Evolutionary conservation across 1,284 basidiomycete genomes (phyloP).

Genomic region (Coniferiporia weirii): DNA sequence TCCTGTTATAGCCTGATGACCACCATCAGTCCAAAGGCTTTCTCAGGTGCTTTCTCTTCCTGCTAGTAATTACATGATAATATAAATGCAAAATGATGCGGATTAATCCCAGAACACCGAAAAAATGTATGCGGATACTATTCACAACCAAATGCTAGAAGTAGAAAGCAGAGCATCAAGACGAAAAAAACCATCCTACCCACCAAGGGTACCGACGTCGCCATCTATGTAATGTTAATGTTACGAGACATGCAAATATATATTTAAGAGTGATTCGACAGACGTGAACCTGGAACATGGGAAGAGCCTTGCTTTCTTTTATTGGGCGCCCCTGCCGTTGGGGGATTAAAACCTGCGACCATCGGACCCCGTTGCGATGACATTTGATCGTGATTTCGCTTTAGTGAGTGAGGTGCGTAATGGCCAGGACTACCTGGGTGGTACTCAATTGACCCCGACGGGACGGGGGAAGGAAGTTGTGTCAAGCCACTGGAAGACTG

Average conservation of each 20-base stretch:
- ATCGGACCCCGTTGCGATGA: background rate
- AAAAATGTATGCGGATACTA: background rate
- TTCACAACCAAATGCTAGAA: background rate
- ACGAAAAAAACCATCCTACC: too few relatives aligned
- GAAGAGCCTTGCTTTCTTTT: background rate
- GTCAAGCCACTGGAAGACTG: background rate
- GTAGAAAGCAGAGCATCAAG: background rate
- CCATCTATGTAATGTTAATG: too few relatives aligned
- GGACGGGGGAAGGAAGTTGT: background rate
- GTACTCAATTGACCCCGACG: background rate
- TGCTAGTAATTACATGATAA: too few relatives aligned
- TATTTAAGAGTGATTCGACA: too few relatives aligned
- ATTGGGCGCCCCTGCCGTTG: background rate
- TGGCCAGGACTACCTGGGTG: background rate
- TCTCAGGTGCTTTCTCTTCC: too few relatives aligned
- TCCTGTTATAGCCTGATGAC: constrained; percentile 10
- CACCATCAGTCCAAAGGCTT: background rate
- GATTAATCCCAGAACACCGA: too few relatives aligned
- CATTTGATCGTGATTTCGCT: background rate
- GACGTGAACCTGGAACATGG: background rate
- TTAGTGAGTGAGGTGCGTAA: background rate
- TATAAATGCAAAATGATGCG: background rate
- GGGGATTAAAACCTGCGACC: background rate
- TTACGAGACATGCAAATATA: too few relatives aligned
- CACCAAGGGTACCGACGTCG: too few relatives aligned